These are phyloP conservation scores for Cordyceps militaris DNA, from an alignment of 2,329 filamentous ascomycete genomes.

Conservation along the genomic window DNA sequence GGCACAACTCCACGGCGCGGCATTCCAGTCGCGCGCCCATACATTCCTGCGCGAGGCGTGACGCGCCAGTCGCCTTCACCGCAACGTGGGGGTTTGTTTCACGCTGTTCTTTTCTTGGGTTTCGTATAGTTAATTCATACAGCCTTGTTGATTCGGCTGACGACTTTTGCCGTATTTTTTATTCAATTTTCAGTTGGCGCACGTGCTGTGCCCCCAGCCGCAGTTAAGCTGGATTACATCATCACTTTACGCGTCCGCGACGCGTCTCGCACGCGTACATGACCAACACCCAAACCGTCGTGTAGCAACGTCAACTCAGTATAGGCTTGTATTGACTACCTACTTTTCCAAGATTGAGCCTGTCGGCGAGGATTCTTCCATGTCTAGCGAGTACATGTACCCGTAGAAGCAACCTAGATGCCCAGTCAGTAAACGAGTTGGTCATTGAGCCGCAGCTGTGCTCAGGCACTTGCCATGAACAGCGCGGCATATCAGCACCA, in stretches of 20 bases:
- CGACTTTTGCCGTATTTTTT: neutral
- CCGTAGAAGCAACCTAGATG: neutral
- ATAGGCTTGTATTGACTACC: neutral
- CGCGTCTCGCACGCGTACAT: conserved; percentile 1
- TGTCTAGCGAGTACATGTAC: neutral
- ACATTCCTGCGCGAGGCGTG: conserved; percentile 7
- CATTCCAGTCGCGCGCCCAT: conserved; percentile 2
- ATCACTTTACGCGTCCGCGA: neutral
- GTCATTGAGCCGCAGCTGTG: neutral
- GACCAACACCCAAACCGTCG: neutral
- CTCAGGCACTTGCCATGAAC: neutral
- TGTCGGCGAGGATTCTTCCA: neutral
- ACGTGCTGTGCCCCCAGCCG: neutral
- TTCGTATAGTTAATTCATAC: neutral
- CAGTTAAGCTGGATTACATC: neutral
- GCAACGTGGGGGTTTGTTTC: neutral
- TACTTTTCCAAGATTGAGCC: neutral
- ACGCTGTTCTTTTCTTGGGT: neutral
- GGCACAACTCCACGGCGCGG: neutral
- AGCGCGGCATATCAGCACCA: too few species aligned
- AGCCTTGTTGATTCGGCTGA: neutral
- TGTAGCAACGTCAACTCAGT: neutral
- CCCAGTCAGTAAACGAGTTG: neutral
- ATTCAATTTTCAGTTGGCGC: neutral
- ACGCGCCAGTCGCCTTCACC: neutral